A percentile compares a stretch with the other conserved stretches of the same genome.
Conservation (phyloP, 73 alveolate species). For the Tetrahymena thermophila region DNA sequence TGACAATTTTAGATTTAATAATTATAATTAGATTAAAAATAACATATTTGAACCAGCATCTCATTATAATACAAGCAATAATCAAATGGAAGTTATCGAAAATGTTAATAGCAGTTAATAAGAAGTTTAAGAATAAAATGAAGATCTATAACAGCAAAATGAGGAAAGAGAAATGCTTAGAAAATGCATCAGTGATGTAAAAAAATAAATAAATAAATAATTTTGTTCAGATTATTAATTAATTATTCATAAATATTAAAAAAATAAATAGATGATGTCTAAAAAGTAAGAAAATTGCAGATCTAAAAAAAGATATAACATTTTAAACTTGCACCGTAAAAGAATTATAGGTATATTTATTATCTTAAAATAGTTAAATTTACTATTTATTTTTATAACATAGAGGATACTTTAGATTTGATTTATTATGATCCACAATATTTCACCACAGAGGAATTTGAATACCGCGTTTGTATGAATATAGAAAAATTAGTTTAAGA, state of each 20-base stretch:
- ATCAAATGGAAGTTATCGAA: not conserved
- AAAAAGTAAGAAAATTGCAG: not conserved
- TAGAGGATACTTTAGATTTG: not conserved
- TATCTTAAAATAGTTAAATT: not conserved
- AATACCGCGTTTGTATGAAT: not conserved
- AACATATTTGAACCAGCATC: not conserved
- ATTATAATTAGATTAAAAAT: not conserved
- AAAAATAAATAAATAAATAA: not conserved
- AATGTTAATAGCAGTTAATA: not conserved
- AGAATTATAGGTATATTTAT: not conserved
- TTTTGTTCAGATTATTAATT: not conserved
- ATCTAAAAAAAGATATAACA: not conserved
- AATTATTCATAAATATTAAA: no score
- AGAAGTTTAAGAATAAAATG: not conserved
- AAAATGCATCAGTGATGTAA: not conserved
- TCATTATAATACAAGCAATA: not conserved
- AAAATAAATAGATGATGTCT: not conserved
- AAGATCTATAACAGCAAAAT: not conserved
- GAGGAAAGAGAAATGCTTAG: not conserved
- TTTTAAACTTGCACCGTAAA: not conserved
- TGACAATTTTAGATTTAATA: not conserved
- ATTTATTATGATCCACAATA: not conserved
- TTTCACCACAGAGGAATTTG: not conserved
- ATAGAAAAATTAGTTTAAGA: not conserved
- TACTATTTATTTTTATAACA: not conserved